phyloP scores from a whole-genome alignment of 1,284 basidiomycete species.

The Boletellus sp. region DNA sequence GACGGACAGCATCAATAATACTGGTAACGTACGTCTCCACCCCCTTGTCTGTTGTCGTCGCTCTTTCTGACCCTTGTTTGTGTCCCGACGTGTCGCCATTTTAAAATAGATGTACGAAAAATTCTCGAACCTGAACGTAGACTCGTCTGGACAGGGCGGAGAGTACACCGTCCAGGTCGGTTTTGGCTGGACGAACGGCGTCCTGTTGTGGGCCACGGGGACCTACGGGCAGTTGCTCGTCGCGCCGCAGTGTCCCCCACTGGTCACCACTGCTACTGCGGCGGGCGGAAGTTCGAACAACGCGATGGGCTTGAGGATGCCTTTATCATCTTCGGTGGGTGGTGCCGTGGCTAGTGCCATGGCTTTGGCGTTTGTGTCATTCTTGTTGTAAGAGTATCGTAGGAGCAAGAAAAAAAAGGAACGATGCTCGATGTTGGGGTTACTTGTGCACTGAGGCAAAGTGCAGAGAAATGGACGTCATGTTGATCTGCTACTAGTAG shows the following conservation, averaged over 20 bases:
- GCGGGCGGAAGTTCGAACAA: conserved; percentile 2
- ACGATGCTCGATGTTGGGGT: no score
- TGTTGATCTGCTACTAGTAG: no score
- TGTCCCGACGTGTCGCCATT: no score
- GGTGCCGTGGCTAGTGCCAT: background rate
- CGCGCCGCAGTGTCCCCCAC: conserved; percentile 62
- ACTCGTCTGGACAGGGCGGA: conserved; percentile 81
- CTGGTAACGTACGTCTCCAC: conserved; percentile 56
- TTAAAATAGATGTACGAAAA: conserved; percentile 83
- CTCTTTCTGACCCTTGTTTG: no score
- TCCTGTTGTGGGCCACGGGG: conserved; percentile 71
- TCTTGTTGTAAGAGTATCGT: background rate
- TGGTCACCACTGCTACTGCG: conserved; percentile 25
- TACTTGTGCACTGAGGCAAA: no score
- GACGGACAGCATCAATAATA: conserved; percentile 65
- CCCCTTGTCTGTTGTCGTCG: no score
- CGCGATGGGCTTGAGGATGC: background rate
- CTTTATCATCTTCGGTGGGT: background rate
- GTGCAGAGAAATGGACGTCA: no score
- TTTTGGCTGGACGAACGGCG: conserved; percentile 93
- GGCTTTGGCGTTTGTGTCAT: background rate
- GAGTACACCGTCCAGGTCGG: conserved; percentile 82
- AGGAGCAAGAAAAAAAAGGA: no score
- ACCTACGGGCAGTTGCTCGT: conserved; percentile 66
- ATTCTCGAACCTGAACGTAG: conserved; percentile 72